Evolutionary conservation across 352 stramenopile genomes (phyloP).

Genomic region (Globisporangium echinulatum): DNA sequence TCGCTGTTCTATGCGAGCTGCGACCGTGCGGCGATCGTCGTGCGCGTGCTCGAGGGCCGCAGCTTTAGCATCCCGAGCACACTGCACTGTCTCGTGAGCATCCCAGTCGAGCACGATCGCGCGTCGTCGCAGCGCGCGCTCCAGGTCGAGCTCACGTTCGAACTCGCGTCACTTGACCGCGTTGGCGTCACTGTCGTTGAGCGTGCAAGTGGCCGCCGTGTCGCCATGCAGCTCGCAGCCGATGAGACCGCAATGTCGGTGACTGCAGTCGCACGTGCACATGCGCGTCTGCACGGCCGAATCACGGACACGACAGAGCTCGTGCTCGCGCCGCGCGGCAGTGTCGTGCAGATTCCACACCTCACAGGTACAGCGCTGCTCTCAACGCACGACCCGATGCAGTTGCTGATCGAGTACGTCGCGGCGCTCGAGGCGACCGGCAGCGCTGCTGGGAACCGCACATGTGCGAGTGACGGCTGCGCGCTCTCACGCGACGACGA

Average conservation of each 20-base stretch:
- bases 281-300: constrained; percentile 9
- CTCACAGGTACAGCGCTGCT: constrained; percentile 9
- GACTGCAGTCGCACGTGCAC: constrained; percentile 19
- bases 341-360: constrained; percentile 12
- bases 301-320: constrained; percentile 6
- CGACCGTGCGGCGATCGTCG: constrained; percentile 17
- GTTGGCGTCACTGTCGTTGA: constrained; percentile 15
- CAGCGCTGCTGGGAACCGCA: too few relatives aligned
- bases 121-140: constrained; percentile 20
- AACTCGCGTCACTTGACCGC: constrained; percentile 14
- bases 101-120: constrained; percentile 15
- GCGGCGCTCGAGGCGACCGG: constrained; percentile 3
- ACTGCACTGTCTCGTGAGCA: constrained; percentile 16
- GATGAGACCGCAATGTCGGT: constrained; percentile 25
- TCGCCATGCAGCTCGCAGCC: constrained; percentile 10
- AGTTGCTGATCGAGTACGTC: constrained; percentile 10
- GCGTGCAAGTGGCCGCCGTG: not conserved
- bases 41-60: constrained; percentile 25
- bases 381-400: constrained; percentile 8
- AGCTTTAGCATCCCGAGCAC: constrained; percentile 1
- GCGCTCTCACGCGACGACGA: constrained; percentile 6
- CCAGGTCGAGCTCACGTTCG: constrained; percentile 28
- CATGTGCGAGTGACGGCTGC: not conserved
- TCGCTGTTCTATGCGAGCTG: constrained; percentile 30
- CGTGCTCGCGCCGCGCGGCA: constrained; percentile 6